These are phyloP conservation scores for Podila horticola DNA, from an alignment of 192 early-diverging fungal genomes.

Conservation along the genomic window DNA sequence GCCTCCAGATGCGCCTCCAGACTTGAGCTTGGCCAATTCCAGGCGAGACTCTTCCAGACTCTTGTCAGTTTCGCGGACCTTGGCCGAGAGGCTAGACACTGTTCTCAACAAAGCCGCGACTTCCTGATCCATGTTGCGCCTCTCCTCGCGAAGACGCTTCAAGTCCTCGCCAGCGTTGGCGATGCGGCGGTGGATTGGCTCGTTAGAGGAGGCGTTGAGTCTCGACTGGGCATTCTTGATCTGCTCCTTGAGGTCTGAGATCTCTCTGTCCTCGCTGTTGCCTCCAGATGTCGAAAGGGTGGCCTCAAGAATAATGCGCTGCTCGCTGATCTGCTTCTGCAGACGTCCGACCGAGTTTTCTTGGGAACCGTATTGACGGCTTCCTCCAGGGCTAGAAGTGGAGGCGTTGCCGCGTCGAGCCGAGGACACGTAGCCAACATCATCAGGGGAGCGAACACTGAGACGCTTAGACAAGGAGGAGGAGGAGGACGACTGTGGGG, in stretches of 20 bases:
- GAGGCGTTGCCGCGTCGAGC: constrained; percentile 39
- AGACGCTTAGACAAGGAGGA: constrained; percentile 38
- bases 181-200: constrained; percentile 29
- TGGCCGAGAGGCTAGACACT: constrained; percentile 48
- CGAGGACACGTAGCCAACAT: constrained; percentile 54
- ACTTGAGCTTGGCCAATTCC: constrained; percentile 50
- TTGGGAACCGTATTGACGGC: constrained; percentile 11
- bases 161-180: constrained; percentile 54
- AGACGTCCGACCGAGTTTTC: constrained; percentile 42
- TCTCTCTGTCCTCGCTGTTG: constrained; percentile 50
- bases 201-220: constrained; percentile 26
- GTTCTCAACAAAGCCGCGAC: constrained; percentile 45
- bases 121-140: constrained; percentile 58
- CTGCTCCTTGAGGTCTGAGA: constrained; percentile 52
- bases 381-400: constrained; percentile 4
- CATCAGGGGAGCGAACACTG: constrained; percentile 45
- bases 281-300: constrained; percentile 18
- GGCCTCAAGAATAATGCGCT: constrained; percentile 49
- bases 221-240: constrained; percentile 53
- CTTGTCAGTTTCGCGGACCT: constrained; percentile 58
- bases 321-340: constrained; percentile 53
- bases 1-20: constrained; percentile 2
- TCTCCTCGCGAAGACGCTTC: constrained; percentile 56
- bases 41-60: constrained; percentile 56
- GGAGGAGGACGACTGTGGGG: constrained; percentile 14